Percentiles rank a stretch among this genome's conserved stretches.
These are phyloP conservation scores for Lachnellula cervina DNA, from an alignment of 2,329 filamentous ascomycete species.

Conservation along the genomic window DNA sequence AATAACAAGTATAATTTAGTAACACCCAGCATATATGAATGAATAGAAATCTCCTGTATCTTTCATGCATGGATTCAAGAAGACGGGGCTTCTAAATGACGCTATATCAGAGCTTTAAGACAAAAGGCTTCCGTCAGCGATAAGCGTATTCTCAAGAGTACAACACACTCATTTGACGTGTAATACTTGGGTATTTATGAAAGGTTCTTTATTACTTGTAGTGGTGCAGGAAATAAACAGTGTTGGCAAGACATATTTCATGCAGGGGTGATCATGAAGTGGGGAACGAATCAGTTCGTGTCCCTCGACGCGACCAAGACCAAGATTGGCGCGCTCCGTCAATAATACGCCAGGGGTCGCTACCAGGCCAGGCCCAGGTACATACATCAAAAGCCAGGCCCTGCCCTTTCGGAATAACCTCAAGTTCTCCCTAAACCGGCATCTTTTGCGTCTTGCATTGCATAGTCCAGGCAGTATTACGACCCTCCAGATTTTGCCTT, in stretches of 20 bases:
- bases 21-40: too few relatives aligned
- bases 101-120: too few relatives aligned
- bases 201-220: too few relatives aligned
- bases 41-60: too few relatives aligned
- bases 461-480: neutral
- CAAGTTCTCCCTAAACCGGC: conserved; percentile 16
- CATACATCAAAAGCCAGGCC: neutral
- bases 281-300: neutral
- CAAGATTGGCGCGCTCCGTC: neutral
- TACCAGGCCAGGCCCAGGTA: too few relatives aligned
- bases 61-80: too few relatives aligned
- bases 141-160: too few relatives aligned
- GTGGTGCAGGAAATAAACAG: neutral
- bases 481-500: neutral
- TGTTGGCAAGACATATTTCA: neutral
- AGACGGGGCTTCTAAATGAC: too few relatives aligned
- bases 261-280: neutral
- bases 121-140: too few relatives aligned
- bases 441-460: neutral
- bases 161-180: too few relatives aligned
- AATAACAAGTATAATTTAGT: too few relatives aligned
- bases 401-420: conserved; percentile 22
- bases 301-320: neutral
- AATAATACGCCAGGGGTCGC: conserved; percentile 9
- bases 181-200: too few relatives aligned